Conservation (phyloP, 257 asterid genomes). For the Rehmannia glutinosa region DNA sequence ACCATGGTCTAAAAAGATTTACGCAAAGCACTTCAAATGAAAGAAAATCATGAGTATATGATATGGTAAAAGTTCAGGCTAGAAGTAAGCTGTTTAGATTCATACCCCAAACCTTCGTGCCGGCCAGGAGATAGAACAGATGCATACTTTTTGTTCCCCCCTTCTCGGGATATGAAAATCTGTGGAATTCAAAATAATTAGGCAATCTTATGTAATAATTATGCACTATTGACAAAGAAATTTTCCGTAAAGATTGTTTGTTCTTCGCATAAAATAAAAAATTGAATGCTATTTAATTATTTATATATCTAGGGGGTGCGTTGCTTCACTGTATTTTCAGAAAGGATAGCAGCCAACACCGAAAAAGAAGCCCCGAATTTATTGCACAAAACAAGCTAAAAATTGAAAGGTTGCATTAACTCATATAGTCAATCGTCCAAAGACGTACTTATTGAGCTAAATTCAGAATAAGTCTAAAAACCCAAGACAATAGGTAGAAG, state of each 20-base stretch:
- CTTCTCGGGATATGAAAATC: constrained; percentile 96
- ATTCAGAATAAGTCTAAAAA: too few species aligned
- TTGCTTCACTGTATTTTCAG: not conserved
- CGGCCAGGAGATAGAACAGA: constrained; percentile 90
- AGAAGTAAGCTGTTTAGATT: not conserved
- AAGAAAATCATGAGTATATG: not conserved
- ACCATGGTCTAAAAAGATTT: too few species aligned
- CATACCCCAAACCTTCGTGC: constrained; percentile 94
- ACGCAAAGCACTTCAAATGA: too few species aligned
- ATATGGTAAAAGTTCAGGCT: not conserved
- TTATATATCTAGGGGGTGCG: not conserved
- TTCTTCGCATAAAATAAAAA: not conserved
- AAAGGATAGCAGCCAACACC: too few species aligned
- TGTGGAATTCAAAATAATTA: constrained; percentile 27
- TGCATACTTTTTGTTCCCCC: constrained; percentile 88
- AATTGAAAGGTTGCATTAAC: too few species aligned
- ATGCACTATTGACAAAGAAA: not conserved
- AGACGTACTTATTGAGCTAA: too few species aligned
- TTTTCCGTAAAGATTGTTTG: not conserved
- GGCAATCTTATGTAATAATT: not conserved
- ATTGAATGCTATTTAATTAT: not conserved
- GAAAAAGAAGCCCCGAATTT: too few species aligned
- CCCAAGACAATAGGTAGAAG: too few species aligned
- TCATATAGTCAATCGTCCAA: too few species aligned
- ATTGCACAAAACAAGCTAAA: too few species aligned